Evolutionary conservation across 139 green algal genomes (phyloP), one percentile per base, ranked within the genome.

Genomic region (Coelastrella sp.): DNA sequence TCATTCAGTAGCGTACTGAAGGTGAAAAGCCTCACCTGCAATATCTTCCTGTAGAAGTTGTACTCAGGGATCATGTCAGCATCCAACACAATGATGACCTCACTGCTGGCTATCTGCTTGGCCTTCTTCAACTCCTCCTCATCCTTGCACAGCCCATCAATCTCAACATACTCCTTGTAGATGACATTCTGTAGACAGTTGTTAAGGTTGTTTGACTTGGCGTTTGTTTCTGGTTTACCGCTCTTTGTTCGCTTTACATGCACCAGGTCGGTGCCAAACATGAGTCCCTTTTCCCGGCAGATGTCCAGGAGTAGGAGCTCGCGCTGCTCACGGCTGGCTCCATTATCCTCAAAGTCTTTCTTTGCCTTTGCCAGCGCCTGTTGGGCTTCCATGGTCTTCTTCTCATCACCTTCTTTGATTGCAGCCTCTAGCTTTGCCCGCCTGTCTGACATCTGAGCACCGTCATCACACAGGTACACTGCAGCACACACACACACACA

Each of bases 181-280:
- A 91, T 91, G 25, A 82, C 19, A 14, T 87, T 85, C 4, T 74
- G 60, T 19, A 91, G 49, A 68, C 78, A 87, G 65, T 91, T 74
- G 87, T 91, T 91, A 0, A 98, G 94, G 94, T 98, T 98, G 87
- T 94, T 93, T 15, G 93, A 96, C 94, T 98, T 98, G 79, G 96
- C 96, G 74, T 98, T 98, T 89, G 96, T 95, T 90, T 94, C 84
- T 8, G 70, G 66, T 70, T 20, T 59, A 8, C 5, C 24, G 0
- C 17, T 27, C 68, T 83, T 76, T 15, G n/a, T 24, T 5, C 68
- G 68, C 68, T 76, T 76, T 6, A 76, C 68, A 6, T 76, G 68
- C 15, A 76, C 68, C 5, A 76, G 8, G 68, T 76, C 68, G 15
- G 19, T 19, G 19, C 68, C 68, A 24, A 76, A 76, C 68, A 25